Conservation (phyloP, 352 stramenopile species). For the Globisporangium viniferum region DNA sequence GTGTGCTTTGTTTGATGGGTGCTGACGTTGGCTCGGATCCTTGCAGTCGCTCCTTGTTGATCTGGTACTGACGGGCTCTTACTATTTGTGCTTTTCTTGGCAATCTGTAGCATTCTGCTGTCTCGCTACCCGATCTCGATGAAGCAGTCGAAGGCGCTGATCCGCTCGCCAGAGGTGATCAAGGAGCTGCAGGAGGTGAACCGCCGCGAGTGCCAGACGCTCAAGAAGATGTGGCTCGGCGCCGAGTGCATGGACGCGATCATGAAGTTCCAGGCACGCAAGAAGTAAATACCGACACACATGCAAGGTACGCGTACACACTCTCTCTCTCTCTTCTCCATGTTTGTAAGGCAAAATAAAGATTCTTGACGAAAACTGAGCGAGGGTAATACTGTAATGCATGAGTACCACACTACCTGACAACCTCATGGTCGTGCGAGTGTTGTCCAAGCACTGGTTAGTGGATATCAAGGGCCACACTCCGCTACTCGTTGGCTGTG, state of each 20-base stretch:
- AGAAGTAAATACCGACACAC: conserved; percentile 22
- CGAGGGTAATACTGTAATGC: too few relatives aligned
- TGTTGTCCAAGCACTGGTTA: too few relatives aligned
- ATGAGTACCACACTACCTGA: too few relatives aligned
- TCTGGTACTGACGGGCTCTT: neutral
- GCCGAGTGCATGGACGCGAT: conserved; percentile 78
- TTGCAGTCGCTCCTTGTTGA: neutral
- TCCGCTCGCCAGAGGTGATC: conserved; percentile 40
- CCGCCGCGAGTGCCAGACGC: conserved; percentile 51
- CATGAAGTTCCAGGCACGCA: conserved; percentile 71
- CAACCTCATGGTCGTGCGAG: too few relatives aligned
- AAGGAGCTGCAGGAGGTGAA: conserved; percentile 59
- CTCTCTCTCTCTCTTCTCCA: neutral
- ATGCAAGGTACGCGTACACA: neutral
- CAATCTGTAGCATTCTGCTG: conserved; percentile 37
- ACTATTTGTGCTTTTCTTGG: neutral
- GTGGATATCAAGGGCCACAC: too few relatives aligned
- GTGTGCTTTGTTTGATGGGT: neutral
- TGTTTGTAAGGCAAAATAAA: neutral
- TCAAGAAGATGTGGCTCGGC: conserved; percentile 72
- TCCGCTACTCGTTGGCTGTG: too few relatives aligned
- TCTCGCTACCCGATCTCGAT: conserved; percentile 65
- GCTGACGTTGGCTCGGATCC: neutral
- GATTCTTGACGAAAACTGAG: neutral
- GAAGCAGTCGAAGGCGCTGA: conserved; percentile 59